Evolutionary conservation across 148 eudicot genomes (phyloP), one percentile per base, ranked within the genome.

Genomic region (Rhododendron vialii): DNA sequence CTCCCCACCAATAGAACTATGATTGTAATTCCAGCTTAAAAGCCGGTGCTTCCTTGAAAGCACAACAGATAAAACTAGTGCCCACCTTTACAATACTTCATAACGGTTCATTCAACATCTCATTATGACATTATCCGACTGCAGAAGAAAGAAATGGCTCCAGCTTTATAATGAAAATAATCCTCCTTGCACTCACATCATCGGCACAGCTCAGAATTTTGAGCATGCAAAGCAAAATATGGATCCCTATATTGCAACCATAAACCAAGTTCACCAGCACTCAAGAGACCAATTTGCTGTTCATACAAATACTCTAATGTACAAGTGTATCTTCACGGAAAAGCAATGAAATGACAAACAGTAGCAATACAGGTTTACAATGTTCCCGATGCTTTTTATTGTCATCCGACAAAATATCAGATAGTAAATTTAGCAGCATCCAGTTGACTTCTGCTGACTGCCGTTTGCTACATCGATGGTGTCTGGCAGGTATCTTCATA

Each of bases 401-500:
- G 8, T 43, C 26, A 47, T 5, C 65, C 28, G 50, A 22, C 11
- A 36, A 51, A 80, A 43, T 28, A 69, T n/a, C 28, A 67, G 35
- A 22, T 18, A 36, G 47, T 18, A 82, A 12, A 35, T 86, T 89
- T 87, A 95, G 88, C 96, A 95, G 73, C 98, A 95, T 51, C 95
- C 96, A 69, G 86, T 87, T 69, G 96, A 87, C 63, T 92, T 92
- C 88, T 86, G 91, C 88, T 93, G 98, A 88, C 91, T 95, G 91
- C 90, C 92, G 83, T 87, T 88, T n/a, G 75, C 96, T 83, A 93
- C 98, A 71, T 95, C 96, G 73, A 95, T 95, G 87, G 95, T 95
- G 86, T 94, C 96, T 17, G 98, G 98, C 91, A 95, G 83, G 89
- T 94, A 95, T 94, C 98, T 95, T 80, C 88, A 88, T 61, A 38